phyloP scores from a whole-genome alignment of 805 yeast genomes.

The Cyberlindnera suaveolens region DNA sequence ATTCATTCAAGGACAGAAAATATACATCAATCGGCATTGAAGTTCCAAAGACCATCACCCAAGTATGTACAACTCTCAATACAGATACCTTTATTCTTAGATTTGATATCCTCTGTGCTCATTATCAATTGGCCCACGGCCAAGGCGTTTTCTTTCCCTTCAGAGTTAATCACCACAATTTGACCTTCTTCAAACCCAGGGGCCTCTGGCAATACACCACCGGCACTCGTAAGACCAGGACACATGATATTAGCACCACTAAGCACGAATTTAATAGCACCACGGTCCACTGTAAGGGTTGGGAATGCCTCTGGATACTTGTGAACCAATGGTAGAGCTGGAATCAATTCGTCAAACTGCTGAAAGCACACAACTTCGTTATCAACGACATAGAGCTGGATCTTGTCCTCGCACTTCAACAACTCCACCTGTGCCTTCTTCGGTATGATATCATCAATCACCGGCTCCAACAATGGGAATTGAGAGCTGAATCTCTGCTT shows the following conservation, averaged over 20 bases:
- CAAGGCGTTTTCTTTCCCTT: slow-evolving; percentile 85
- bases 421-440: slow-evolving; percentile 78
- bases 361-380: slow-evolving; percentile 73
- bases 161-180: slow-evolving; percentile 82
- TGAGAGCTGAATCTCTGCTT: slow-evolving; percentile 66
- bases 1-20: slow-evolving; percentile 1
- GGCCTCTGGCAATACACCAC: slow-evolving; percentile 77
- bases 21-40: slow-evolving; percentile 29
- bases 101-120: slow-evolving; percentile 86
- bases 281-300: slow-evolving; percentile 84
- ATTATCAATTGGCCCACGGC: slow-evolving; percentile 84
- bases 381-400: slow-evolving; percentile 70
- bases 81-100: slow-evolving; percentile 82
- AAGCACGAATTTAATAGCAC: slow-evolving; percentile 92
- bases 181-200: slow-evolving; percentile 56
- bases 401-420: slow-evolving; percentile 85
- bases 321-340: slow-evolving; percentile 70
- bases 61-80: slow-evolving; percentile 76
- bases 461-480: slow-evolving; percentile 69
- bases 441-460: slow-evolving; percentile 78
- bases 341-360: slow-evolving; percentile 73
- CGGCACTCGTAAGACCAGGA: slow-evolving; percentile 85
- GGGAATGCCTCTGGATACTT: slow-evolving; percentile 82
- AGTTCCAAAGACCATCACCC: slow-evolving; percentile 86
- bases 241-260: slow-evolving; percentile 97